Base-by-base conservation (phyloP, 2,329 filamentous ascomycete genomes). In the Scopulariopsis brevicaulis region DNA sequence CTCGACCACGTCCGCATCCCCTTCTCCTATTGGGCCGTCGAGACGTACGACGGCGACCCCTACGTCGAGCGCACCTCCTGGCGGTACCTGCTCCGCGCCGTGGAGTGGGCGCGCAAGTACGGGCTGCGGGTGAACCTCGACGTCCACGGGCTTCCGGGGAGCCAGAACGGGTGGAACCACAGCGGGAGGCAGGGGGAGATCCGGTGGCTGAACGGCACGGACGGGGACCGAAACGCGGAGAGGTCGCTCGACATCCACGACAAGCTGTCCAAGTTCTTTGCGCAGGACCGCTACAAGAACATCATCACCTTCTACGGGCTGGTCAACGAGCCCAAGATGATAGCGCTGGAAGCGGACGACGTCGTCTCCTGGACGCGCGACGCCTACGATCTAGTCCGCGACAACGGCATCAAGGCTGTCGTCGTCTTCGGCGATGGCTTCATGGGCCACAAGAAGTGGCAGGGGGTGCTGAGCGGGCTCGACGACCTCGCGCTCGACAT, bases 361-460 rank as follows among this genome's bases (percentile, higher is more conserved):
- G 82, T 87, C 0, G 68, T 85, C 1, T 68, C 75, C 46, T 87
- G 84, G 84, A 84, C 80, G 0, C 69, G 73, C 50, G 73, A 78
- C 53, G 80, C 79, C 52, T 75, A 80, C n/a, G 66, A 73, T 8
- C 70, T 80, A 11, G 76, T 86, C 52, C 77, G 79, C 58, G 72
- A 73, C 18, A 87, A 87, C 68, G 82, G 82, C 53, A 77, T 87
- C 63, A 78, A 80, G 37, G 76, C 81, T 28, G 74, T 69, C 14
- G 64, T 90, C 58, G 80, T 86, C 59, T 86, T 90, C 64, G 86
- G 86, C 60, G 87, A 91, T 66, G 87, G 86, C 4, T 90, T 91
- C 70, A 75, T 87, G 63, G 86, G 86, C 32, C 76, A 90, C 5
- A 76, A 78, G 59, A 86, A 87, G 59, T 91, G 87, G 87, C 78